These are phyloP conservation scores for Rubroshorea leprosula DNA, from an alignment of 345 rosid species.

Conservation along the genomic window DNA sequence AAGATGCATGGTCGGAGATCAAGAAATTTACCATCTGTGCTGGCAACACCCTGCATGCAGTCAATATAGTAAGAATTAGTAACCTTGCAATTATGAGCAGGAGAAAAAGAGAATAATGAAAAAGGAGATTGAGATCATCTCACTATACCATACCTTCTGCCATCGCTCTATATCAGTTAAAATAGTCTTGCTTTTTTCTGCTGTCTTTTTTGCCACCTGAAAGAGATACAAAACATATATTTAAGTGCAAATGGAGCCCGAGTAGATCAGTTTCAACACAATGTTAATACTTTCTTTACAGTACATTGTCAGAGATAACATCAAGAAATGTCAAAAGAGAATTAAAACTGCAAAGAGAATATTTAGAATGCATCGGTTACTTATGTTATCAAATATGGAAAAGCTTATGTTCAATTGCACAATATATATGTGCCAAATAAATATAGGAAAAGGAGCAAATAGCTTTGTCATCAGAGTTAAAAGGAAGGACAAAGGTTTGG, in stretches of 20 bases:
- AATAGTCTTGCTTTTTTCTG: conserved; percentile 80
- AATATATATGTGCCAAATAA: neutral
- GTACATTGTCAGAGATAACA: neutral
- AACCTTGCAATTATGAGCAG: conserved; percentile 17
- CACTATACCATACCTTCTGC: conserved; percentile 68
- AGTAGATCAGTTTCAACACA: too few relatives aligned
- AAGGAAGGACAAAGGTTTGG: too few relatives aligned
- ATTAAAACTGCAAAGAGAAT: neutral
- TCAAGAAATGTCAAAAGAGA: neutral
- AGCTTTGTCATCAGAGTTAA: too few relatives aligned
- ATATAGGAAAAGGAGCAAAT: neutral
- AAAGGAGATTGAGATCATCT: conserved; percentile 7
- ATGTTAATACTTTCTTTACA: neutral
- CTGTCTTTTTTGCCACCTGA: conserved; percentile 88
- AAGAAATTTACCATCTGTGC: conserved; percentile 73
- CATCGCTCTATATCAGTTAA: conserved; percentile 89
- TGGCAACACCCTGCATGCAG: conserved; percentile 86
- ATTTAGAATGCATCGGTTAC: neutral
- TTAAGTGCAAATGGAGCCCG: too few relatives aligned
- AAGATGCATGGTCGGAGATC: conserved; percentile 3
- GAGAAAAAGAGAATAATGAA: conserved; percentile 1
- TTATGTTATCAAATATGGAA: neutral
- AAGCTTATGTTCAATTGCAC: neutral
- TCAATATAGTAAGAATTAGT: conserved; percentile 17
- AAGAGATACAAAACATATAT: conserved; percentile 23